phyloP scores from a whole-genome alignment of 192 early-diverging fungal genomes.

The Phlyctochytrium planicorne region DNA sequence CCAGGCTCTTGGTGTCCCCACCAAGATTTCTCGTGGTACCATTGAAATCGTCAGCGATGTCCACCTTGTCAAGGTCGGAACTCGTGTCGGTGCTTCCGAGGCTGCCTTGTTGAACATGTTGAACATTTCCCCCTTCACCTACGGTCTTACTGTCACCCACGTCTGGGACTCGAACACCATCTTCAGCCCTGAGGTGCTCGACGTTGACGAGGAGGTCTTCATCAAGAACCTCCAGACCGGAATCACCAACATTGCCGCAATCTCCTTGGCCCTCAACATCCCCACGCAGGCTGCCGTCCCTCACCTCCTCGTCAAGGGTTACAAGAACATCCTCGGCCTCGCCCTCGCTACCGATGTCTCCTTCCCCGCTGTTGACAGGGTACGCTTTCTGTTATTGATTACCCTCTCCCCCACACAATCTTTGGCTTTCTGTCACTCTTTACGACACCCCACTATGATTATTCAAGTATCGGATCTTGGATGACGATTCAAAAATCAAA shows the following conservation, averaged over 20 bases:
- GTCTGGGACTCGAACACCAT: slow-evolving; percentile 90
- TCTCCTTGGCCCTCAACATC: slow-evolving; percentile 69
- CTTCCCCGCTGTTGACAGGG: slow-evolving; percentile 83
- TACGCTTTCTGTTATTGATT: no score
- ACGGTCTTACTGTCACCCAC: slow-evolving; percentile 92
- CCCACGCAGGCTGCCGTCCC: slow-evolving; percentile 77
- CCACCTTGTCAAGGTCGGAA: slow-evolving; percentile 83
- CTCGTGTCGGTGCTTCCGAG: slow-evolving; percentile 97
- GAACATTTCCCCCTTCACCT: slow-evolving; percentile 99
- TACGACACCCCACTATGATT: slow-evolving; percentile 16
- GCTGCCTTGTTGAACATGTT: slow-evolving; percentile 99
- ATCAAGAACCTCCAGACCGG: slow-evolving; percentile 81
- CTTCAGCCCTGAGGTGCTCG: slow-evolving; percentile 86
- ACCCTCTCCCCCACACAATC: no score
- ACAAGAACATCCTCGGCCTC: slow-evolving; percentile 94
- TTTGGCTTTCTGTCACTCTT: slow-evolving; percentile 12
- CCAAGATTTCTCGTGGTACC: slow-evolving; percentile 99
- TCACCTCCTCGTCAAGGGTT: slow-evolving; percentile 94
- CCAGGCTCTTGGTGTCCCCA: slow-evolving; percentile 99
- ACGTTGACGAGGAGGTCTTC: slow-evolving; percentile 91
- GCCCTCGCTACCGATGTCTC: slow-evolving; percentile 86
- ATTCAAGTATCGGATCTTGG: slow-evolving; percentile 5
- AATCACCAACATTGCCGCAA: slow-evolving; percentile 90
- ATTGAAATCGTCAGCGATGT: slow-evolving; percentile 99
- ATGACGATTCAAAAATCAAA: slow-evolving; percentile 50